phyloP scores from a whole-genome alignment of 352 stramenopile genomes.

The Pythium insidiosum region DNA sequence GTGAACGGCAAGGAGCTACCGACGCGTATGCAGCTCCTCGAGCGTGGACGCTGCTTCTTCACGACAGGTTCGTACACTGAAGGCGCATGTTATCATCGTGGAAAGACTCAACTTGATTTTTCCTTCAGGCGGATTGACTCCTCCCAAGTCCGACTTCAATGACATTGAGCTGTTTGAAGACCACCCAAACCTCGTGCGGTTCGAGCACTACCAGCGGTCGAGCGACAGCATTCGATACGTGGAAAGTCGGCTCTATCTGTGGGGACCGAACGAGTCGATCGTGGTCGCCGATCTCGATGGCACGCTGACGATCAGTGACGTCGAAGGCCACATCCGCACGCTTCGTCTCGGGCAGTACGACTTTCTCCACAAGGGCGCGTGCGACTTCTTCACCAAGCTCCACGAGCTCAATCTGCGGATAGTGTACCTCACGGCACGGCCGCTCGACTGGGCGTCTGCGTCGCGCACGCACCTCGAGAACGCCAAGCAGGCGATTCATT shows the following conservation, averaged over 20 bases:
- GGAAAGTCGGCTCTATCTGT: slow-evolving; percentile 66
- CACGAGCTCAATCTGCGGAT: slow-evolving; percentile 67
- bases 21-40: slow-evolving; percentile 65
- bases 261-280: slow-evolving; percentile 72
- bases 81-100: no score
- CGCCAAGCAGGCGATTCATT: slow-evolving; percentile 44
- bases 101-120: background rate
- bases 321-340: slow-evolving; percentile 81
- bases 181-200: slow-evolving; percentile 55
- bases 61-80: slow-evolving; percentile 33
- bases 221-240: slow-evolving; percentile 67
- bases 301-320: slow-evolving; percentile 78
- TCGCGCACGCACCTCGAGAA: slow-evolving; percentile 72
- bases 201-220: slow-evolving; percentile 68
- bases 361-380: slow-evolving; percentile 68
- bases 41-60: slow-evolving; percentile 61
- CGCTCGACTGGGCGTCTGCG: slow-evolving; percentile 68
- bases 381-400: slow-evolving; percentile 77
- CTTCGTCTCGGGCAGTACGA: slow-evolving; percentile 78
- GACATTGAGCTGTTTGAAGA: slow-evolving; percentile 58
- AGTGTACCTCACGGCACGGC: slow-evolving; percentile 73
- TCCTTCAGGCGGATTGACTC: slow-evolving; percentile 33
- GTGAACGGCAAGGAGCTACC: slow-evolving; percentile 72
- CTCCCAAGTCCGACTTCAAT: slow-evolving; percentile 40
- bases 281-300: slow-evolving; percentile 78